Evolutionary conservation across 257 asterid genomes (phyloP), one percentile per base, ranked within the genome.

Genomic region (Marsdenia floribunda): DNA sequence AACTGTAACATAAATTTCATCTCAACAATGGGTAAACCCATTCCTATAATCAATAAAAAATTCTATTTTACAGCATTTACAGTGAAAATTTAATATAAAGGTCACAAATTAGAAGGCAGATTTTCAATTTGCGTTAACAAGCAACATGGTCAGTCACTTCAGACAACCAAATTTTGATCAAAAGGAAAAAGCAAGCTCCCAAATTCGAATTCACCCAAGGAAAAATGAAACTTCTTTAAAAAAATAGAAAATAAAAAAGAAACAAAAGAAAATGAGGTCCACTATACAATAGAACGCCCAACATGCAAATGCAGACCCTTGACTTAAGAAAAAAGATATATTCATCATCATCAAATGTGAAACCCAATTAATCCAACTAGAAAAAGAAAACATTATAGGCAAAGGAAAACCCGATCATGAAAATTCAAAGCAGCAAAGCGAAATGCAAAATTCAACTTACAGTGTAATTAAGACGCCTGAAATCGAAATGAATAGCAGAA

Each of bases 1-100:
- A 90, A 72, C 99, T 94, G 90, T 42, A 38, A 79, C 60, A 37
- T 15, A 49, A 79, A 73, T 46, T 68, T 68, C 53, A 24, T 49
- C 29, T 18, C 50, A 79, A 61, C 61, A 69, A 29, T 33, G 58
- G 69, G 75, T 38, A 59, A 58, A 66, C 38, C 3, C 22, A 46
- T 61, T 5, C 13, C 4, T 5, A n/a, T 3, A 37, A 47, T 38
- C 15, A 42, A 57, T 21, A n/a, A n/a, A n/a, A n/a, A n/a, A n/a
- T n/a, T n/a, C n/a, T n/a, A n/a, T n/a, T n/a, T n/a, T n/a, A n/a
- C 4, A 26, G 55, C 19, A 15, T 75, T 12, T 60, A 33, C 69
- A 21, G 21, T 26, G 2, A 63, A 63, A 63, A n/a, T n/a, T 3
- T 11, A 7, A 60, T 3, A 26, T 0, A 0, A 63, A 35, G 2